Percentiles rank a stretch among this genome's conserved stretches.
Evolutionary conservation across 768 basidiomycete species (phyloP).

Genomic region (Termitomyces sp.): DNA sequence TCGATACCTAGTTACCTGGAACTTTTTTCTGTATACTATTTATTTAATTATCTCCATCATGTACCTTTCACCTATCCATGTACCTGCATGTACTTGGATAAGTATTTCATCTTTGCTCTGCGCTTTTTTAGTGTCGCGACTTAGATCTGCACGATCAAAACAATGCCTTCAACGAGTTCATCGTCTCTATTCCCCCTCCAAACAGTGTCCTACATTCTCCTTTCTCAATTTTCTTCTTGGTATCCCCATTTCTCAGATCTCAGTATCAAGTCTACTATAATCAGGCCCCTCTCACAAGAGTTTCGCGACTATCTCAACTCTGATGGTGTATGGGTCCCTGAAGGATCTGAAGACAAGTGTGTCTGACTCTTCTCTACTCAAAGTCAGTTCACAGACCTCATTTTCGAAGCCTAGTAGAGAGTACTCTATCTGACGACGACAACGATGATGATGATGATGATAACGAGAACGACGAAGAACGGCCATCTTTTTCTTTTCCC

Average conservation of each 20-base stretch:
- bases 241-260: constrained; percentile 62
- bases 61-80: constrained; percentile 8
- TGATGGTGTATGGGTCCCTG: constrained; percentile 83
- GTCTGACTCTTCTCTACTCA: constrained; percentile 20
- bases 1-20: neutral
- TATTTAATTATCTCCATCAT: constrained; percentile 7
- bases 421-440: constrained; percentile 61
- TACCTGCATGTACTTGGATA: constrained; percentile 1
- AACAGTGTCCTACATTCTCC: constrained; percentile 48
- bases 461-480: constrained; percentile 18
- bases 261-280: constrained; percentile 69
- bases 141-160: neutral
- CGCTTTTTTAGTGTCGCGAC: neutral
- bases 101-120: neutral
- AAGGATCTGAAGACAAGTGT: constrained; percentile 75
- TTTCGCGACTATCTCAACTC: constrained; percentile 73
- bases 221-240: constrained; percentile 86
- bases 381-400: constrained; percentile 1
- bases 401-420: constrained; percentile 41
- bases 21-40: neutral
- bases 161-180: constrained; percentile 8
- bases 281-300: constrained; percentile 57
- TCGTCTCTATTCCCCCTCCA: constrained; percentile 46
- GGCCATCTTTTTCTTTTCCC: constrained; percentile 63
- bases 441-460: constrained; percentile 38